These are phyloP conservation scores for Rhodosporidiobolus sp. DNA, from an alignment of 768 basidiomycete species.

Conservation along the genomic window DNA sequence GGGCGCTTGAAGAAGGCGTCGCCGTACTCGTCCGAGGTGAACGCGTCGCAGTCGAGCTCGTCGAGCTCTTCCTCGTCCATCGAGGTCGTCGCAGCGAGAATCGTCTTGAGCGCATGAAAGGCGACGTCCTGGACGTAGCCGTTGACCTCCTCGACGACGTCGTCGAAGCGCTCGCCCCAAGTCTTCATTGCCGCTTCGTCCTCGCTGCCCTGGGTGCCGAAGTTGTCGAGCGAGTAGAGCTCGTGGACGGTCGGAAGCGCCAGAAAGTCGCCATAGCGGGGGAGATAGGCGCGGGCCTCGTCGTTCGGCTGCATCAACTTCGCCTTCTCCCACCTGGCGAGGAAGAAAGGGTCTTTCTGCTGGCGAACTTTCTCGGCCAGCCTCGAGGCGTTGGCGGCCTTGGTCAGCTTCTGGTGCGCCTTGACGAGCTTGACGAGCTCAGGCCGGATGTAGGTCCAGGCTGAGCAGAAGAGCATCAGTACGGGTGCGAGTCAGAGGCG, in stretches of 20 bases:
- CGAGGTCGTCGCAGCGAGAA: conserved; percentile 66
- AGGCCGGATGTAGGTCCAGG: not conserved
- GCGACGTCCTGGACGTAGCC: not conserved
- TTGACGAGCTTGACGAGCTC: not conserved
- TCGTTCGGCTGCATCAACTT: not conserved
- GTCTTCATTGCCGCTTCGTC: not conserved
- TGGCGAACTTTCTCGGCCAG: not conserved
- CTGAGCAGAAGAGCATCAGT: not conserved
- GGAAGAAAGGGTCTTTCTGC: not conserved
- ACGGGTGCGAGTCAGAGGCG: too few species aligned
- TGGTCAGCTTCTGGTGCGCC: not conserved
- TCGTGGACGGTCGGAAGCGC: not conserved
- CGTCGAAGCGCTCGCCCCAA: not conserved
- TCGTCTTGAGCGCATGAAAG: conserved; percentile 51
- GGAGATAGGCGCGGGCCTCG: not conserved
- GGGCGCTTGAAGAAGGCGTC: conserved; percentile 3
- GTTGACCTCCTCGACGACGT: not conserved
- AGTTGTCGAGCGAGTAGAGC: not conserved
- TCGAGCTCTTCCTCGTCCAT: conserved; percentile 76
- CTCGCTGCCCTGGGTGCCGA: not conserved
- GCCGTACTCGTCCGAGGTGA: not conserved
- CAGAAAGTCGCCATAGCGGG: not conserved
- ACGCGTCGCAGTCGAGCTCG: not conserved
- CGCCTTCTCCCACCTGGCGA: not conserved
- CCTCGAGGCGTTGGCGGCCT: not conserved